A percentile compares a stretch with the other conserved stretches of the same genome.
These are phyloP conservation scores for Solanum chacoense DNA, from an alignment of 305 asterid genomes.

Conservation along the genomic window DNA sequence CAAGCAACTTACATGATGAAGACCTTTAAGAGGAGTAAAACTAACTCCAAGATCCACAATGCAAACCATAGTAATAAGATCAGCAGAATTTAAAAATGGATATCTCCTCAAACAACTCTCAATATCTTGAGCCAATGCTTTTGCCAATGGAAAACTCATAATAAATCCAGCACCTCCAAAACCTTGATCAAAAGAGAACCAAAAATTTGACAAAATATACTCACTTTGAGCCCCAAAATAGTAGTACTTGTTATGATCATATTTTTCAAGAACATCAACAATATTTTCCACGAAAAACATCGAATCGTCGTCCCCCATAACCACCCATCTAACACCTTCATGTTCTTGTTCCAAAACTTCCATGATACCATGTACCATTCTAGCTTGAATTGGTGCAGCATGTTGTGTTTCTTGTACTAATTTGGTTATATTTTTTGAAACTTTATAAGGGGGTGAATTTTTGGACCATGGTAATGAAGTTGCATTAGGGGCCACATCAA, in stretches of 20 bases:
- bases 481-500: conserved; percentile 28
- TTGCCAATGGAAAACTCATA: conserved; percentile 48
- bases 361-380: conserved; percentile 11
- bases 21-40: conserved; percentile 60
- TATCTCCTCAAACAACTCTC: conserved; percentile 49
- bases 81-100: conserved; percentile 28
- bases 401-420: background rate
- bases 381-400: background rate
- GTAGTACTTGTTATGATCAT: conserved; percentile 21
- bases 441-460: conserved; percentile 26
- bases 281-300: conserved; percentile 19
- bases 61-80: conserved; percentile 48
- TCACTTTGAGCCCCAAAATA: conserved; percentile 60
- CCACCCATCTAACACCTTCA: conserved; percentile 18
- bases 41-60: conserved; percentile 62
- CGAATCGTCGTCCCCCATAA: conserved; percentile 29
- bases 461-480: conserved; percentile 43
- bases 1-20: conserved; percentile 43
- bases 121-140: conserved; percentile 38
- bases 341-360: conserved; percentile 8
- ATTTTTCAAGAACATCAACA: conserved; percentile 12
- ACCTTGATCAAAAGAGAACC: conserved; percentile 62
- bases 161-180: conserved; percentile 73
- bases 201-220: conserved; percentile 34
- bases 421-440: conserved; percentile 8